Evolutionary conservation across 345 rosid species (phyloP), one percentile per base, ranked within the genome.

Genomic region (Triadica sebifera): DNA sequence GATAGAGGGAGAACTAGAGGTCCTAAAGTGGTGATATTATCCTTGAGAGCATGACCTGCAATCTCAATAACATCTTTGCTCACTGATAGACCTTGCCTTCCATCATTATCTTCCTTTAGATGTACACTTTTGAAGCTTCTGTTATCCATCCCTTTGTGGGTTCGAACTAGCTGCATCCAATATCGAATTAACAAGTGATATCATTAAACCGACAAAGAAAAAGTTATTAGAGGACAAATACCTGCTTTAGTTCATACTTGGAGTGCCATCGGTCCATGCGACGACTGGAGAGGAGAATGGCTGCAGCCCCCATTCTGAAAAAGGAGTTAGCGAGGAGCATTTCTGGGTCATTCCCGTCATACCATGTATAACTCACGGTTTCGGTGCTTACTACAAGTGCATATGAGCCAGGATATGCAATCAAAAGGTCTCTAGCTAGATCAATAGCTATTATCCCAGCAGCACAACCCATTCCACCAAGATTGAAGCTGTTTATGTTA

Each of bases 401-500:
- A 12, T 89, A 87, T 7, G 81, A 75, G 11, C 86, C 84, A 20
- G 86, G 93, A 75, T 86, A 77, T 8, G 85, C 90, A 25, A 74
- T 78, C 74, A 90, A 45, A 15, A 89, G 82, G 75, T 89, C 89
- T 79, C 76, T 86, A 2, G 89, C 93, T 45, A 89, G 76, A 76
- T 86, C 93, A 75, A 90, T 74, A 4, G 93, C 93, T 70, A 89
- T 83, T 76, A 89, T 80, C n/a, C 95, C 95, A 0, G 93, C 93
- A 13, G 92, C 77, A 47, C 97, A 90, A 0, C 96, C 92, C 97
- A 89, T 92, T 15, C 93, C 97, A 39, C 92, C 93, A 17, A 92
- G 87, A 71, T 90, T 90, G 84, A 83, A 90, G 87, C 88, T 90
- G 56, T 81, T 84, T 58, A 90, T 84, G 69, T 87, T 74, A 20